Evolutionary conservation across 2,329 filamentous ascomycete species (phyloP), one percentile per base, ranked within the genome.

Genomic region (Davidsoniella australis): DNA sequence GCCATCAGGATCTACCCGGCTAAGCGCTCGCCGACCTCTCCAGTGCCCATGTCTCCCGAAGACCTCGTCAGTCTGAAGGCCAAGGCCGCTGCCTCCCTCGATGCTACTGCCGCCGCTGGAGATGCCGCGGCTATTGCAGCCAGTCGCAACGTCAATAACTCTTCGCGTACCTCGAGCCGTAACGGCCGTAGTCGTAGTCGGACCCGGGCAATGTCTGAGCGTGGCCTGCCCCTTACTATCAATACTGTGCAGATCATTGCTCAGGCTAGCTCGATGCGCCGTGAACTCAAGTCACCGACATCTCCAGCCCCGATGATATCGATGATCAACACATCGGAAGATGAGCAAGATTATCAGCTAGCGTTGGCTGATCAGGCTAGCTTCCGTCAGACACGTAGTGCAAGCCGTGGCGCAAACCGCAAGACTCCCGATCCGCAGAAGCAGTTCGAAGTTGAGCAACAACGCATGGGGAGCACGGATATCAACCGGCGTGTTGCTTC

Each of bases 11-110:
- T 79, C 55, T 86, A 65, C 82, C 54, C 82, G 78, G 59, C 76
- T 82, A 16, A 94, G 64, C 74, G 84, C 18, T 95, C 89, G 1
- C 89, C 89, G 1, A 93, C 86, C 2, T 95, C 89, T 0, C 89
- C 89, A 0, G 74, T 94, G 2, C 86, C 88, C 2, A 95, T 95
- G 88, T 94, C 88, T 2, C 87, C 87, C 0, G 85, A 94, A 57
- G 87, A 95, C 58, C 61, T 85, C 53, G 76, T 78, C 58, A 80
- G 75, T 56, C 63, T 82, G 58, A 63, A 39, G 54, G 57, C 20
- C 57, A 62, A 18, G 33, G 56, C 58, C 29, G 45, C 54, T 41
- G 55, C 48, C 41, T 23, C 49, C 48, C 8, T 50, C 9, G 57
- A 58, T 49, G 38, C 24, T 7, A 17, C 40, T 23, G 23, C 41